Evolutionary conservation across 2,329 filamentous ascomycete species (phyloP).

Genomic region (Pseudogymnoascus sp.): DNA sequence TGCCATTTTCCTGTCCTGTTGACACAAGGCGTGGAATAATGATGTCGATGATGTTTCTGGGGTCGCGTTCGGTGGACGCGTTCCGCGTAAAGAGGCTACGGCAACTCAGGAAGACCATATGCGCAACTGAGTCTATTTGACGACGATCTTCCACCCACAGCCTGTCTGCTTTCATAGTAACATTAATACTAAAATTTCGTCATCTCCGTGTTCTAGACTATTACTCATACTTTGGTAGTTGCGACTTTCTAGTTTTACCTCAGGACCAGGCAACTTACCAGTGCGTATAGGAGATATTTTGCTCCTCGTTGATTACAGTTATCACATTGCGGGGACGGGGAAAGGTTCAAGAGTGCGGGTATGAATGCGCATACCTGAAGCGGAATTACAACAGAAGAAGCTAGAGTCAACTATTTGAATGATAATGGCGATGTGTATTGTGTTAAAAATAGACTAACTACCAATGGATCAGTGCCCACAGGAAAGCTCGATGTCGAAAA

Average conservation of each 20-base stretch:
- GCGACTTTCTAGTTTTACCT: not conserved
- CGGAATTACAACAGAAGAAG: too few species aligned
- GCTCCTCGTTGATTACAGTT: not conserved
- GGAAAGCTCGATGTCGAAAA: not conserved
- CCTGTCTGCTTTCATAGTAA: not conserved
- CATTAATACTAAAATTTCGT: not conserved
- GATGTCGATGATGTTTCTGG: conserved; percentile 1
- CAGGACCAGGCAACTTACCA: not conserved
- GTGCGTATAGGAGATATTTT: not conserved
- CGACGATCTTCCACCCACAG: too few species aligned
- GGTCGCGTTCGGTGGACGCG: conserved; percentile 13
- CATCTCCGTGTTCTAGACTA: not conserved
- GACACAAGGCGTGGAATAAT: not conserved
- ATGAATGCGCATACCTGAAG: too few species aligned
- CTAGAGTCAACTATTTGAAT: not conserved
- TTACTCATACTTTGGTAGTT: not conserved
- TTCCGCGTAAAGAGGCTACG: conserved; percentile 12
- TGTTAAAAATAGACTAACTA: conserved; percentile 3
- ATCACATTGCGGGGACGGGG: not conserved
- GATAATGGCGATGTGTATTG: conserved; percentile 2
- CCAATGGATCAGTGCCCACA: not conserved
- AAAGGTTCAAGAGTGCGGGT: not conserved
- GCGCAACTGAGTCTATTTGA: not conserved
- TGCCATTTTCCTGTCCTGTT: conserved; percentile 17
- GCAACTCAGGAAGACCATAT: not conserved